Evolutionary conservation across 2,329 filamentous ascomycete species (phyloP).

Genomic region (Beauveria brongniartii): DNA sequence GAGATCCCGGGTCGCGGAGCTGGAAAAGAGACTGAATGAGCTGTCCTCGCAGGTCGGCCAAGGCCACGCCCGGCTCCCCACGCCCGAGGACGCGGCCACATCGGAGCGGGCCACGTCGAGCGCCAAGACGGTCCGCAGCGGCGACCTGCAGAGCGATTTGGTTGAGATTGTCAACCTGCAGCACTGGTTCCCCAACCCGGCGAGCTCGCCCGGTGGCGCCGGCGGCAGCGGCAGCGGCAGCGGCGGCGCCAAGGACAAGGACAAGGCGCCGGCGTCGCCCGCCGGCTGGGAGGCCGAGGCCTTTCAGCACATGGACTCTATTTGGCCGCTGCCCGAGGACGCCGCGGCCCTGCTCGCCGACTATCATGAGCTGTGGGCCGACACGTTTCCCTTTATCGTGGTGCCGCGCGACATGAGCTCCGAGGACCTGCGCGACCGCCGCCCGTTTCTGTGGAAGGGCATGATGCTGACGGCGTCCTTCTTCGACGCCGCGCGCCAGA

Average conservation of each 20-base stretch:
- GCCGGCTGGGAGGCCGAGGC: slow-evolving; percentile 16
- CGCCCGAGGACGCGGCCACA: slow-evolving; percentile 8
- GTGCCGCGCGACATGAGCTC: slow-evolving; percentile 30
- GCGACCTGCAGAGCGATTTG: slow-evolving; percentile 4
- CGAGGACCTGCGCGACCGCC: slow-evolving; percentile 26
- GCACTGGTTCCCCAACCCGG: slow-evolving; percentile 27
- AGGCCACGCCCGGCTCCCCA: slow-evolving; percentile 12
- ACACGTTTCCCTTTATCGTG: slow-evolving; percentile 38
- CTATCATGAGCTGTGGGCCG: slow-evolving; percentile 27
- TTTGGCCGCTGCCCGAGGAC: slow-evolving; percentile 35
- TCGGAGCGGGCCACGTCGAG: slow-evolving; percentile 4
- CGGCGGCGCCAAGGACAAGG: background rate
- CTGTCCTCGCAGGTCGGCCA: slow-evolving; percentile 31
- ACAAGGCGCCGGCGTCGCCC: background rate
- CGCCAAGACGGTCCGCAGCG: slow-evolving; percentile 4
- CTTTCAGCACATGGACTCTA: slow-evolving; percentile 20
- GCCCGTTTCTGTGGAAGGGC: slow-evolving; percentile 42
- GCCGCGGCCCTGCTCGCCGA: slow-evolving; percentile 30
- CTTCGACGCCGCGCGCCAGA: slow-evolving; percentile 35
- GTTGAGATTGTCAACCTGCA: slow-evolving; percentile 19
- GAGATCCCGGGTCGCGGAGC: slow-evolving; percentile 40
- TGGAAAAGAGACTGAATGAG: slow-evolving; percentile 42
- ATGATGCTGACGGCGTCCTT: slow-evolving; percentile 37
- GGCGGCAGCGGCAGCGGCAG: background rate
- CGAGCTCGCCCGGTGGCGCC: background rate